phyloP scores from a whole-genome alignment of 257 asterid species.

The Echites panduratus region DNA sequence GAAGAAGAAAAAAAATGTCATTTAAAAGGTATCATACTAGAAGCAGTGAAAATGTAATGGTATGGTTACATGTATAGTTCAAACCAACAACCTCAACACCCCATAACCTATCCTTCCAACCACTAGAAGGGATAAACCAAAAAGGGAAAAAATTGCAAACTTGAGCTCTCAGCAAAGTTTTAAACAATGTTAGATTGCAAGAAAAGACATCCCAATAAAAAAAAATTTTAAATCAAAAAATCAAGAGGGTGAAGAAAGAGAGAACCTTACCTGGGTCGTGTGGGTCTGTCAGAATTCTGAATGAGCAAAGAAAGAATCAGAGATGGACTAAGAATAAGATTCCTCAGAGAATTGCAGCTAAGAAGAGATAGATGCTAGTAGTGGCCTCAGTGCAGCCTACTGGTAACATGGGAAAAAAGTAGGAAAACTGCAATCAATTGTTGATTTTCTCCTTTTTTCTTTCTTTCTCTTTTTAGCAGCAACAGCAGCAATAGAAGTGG shows the following conservation, averaged over 20 bases:
- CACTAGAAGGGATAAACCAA: neutral
- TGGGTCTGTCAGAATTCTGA: slow-evolving; percentile 14
- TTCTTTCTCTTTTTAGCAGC: slow-evolving; percentile 1
- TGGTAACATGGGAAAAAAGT: slow-evolving; percentile 10
- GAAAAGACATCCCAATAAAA: neutral
- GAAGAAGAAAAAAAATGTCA: neutral
- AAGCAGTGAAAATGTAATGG: neutral
- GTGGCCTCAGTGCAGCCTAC: slow-evolving; percentile 8
- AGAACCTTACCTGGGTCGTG: slow-evolving; percentile 28
- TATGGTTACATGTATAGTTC: slow-evolving; percentile 4
- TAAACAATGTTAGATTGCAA: slow-evolving; percentile 12
- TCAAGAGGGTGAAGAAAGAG: slow-evolving; percentile 10
- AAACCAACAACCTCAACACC: slow-evolving; percentile 13
- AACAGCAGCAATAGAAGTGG: too few species aligned
- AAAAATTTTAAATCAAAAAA: neutral
- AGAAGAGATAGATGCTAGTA: slow-evolving; percentile 5
- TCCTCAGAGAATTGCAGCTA: slow-evolving; percentile 16
- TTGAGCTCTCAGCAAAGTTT: slow-evolving; percentile 8
- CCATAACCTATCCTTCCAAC: neutral
- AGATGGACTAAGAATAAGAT: slow-evolving; percentile 10
- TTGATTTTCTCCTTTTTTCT: slow-evolving; percentile 1
- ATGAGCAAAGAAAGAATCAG: slow-evolving; percentile 19
- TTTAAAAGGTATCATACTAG: neutral
- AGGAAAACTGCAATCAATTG: slow-evolving; percentile 17
- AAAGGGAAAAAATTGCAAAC: slow-evolving; percentile 15